Percentiles rank a stretch among this genome's conserved stretches.
Evolutionary conservation across 2,329 filamentous ascomycete species (phyloP).

Genomic region (Verticillium zaregamsianum): DNA sequence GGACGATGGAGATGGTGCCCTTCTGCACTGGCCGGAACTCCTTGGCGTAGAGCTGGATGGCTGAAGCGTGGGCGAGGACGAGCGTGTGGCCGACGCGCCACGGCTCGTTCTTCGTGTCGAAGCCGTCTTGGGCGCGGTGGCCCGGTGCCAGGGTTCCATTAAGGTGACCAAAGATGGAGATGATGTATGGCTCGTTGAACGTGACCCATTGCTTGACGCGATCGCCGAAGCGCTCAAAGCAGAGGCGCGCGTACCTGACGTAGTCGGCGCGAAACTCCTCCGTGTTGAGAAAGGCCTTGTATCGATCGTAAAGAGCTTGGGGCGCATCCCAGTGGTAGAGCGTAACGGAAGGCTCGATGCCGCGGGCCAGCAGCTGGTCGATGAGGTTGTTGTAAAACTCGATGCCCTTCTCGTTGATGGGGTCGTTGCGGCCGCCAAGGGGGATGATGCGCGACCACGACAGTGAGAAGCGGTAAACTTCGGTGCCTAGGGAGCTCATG

Average conservation of each 20-base stretch:
- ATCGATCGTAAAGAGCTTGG: slow-evolving; percentile 71
- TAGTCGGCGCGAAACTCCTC: slow-evolving; percentile 80
- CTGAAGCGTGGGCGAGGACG: slow-evolving; percentile 72
- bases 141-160: slow-evolving; percentile 77
- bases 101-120: slow-evolving; percentile 72
- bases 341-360: slow-evolving; percentile 77
- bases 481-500: slow-evolving; percentile 68
- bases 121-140: slow-evolving; percentile 70
- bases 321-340: slow-evolving; percentile 88
- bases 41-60: slow-evolving; percentile 76
- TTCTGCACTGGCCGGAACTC: slow-evolving; percentile 73
- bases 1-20: slow-evolving; percentile 80
- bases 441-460: slow-evolving; percentile 84
- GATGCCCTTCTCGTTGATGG: slow-evolving; percentile 73
- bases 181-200: slow-evolving; percentile 88
- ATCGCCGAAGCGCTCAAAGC: slow-evolving; percentile 70
- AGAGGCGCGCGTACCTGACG: slow-evolving; percentile 69
- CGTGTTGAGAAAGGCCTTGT: slow-evolving; percentile 76
- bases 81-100: slow-evolving; percentile 82
- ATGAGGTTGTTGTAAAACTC: slow-evolving; percentile 76
- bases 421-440: slow-evolving; percentile 76
- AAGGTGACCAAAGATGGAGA: slow-evolving; percentile 73
- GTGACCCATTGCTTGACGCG: slow-evolving; percentile 82
- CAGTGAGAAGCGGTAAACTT: slow-evolving; percentile 78
- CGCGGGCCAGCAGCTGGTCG: slow-evolving; percentile 70